Conservation (phyloP, 768 basidiomycete species). For the Cantharellus anzutake region DNA sequence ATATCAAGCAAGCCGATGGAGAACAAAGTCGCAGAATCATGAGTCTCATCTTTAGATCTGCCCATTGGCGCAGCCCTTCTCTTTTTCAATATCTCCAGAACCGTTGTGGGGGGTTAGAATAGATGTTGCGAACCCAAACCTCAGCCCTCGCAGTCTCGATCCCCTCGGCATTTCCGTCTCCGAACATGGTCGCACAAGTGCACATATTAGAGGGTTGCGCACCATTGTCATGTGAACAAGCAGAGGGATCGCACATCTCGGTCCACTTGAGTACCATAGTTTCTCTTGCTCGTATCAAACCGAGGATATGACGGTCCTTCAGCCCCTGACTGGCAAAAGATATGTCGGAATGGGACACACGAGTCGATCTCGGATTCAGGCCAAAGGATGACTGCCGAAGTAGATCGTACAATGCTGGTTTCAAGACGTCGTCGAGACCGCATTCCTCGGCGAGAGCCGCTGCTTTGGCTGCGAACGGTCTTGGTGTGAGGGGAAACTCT, state of each 20-base stretch:
- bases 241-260: not conserved
- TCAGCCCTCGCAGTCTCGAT: not conserved
- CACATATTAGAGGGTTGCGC: not conserved
- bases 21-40: not conserved
- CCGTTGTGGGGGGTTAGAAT: not conserved
- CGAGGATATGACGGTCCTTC: not conserved
- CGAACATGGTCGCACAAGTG: not conserved
- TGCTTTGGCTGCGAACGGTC: not conserved
- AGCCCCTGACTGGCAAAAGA: not conserved
- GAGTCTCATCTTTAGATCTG: not conserved
- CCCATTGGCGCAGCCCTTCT: not conserved
- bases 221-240: not conserved
- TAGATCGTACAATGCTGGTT: not conserved
- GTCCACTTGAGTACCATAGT: not conserved
- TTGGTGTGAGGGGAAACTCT: too few species aligned
- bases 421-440: not conserved
- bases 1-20: not conserved
- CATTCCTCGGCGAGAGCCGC: not conserved
- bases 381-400: not conserved
- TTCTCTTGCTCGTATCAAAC: not conserved
- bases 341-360: not conserved
- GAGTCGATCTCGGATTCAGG: not conserved
- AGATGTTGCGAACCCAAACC: not conserved
- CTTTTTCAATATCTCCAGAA: not conserved
- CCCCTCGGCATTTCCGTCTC: not conserved